phyloP scores from a whole-genome alignment of 2,329 filamentous ascomycete species.

The Cryoendolithus antarcticus region DNA sequence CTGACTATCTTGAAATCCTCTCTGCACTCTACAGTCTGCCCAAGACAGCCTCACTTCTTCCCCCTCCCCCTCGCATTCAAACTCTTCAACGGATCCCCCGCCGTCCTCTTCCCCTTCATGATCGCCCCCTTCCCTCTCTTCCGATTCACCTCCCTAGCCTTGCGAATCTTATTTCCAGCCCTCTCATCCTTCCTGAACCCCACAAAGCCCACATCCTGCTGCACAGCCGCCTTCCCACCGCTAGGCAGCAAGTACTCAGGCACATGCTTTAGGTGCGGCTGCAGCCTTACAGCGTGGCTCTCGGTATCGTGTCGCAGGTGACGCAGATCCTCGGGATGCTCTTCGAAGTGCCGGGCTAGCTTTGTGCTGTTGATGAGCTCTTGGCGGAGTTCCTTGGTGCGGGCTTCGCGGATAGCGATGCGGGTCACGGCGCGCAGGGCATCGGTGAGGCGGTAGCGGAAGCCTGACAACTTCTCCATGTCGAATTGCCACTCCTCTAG shows the following conservation, averaged over 20 bases:
- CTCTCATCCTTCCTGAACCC: slow-evolving; percentile 39
- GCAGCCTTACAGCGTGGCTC: slow-evolving; percentile 66
- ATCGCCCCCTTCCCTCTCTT: slow-evolving; percentile 39
- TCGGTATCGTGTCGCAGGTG: slow-evolving; percentile 87
- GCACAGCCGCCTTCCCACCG: slow-evolving; percentile 54
- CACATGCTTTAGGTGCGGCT: slow-evolving; percentile 85
- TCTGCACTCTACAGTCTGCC: too few species aligned
- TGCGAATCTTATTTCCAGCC: slow-evolving; percentile 38
- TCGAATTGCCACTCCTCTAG: slow-evolving; percentile 89
- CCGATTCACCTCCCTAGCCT: slow-evolving; percentile 29
- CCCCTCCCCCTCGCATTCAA: slow-evolving; percentile 47
- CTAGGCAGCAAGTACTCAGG: slow-evolving; percentile 83
- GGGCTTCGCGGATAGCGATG: slow-evolving; percentile 78
- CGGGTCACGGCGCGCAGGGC: slow-evolving; percentile 81
- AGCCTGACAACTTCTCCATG: slow-evolving; percentile 85
- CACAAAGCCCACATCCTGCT: slow-evolving; percentile 62
- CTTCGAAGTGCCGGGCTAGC: slow-evolving; percentile 88
- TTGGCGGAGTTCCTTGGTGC: slow-evolving; percentile 73
- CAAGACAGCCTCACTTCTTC: slow-evolving; percentile 17
- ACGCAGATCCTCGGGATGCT: slow-evolving; percentile 80
- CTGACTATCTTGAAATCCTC: too few species aligned
- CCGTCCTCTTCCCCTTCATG: slow-evolving; percentile 40
- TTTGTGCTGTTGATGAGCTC: slow-evolving; percentile 92
- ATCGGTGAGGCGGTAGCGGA: slow-evolving; percentile 89
- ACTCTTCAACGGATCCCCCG: slow-evolving; percentile 74